A percentile compares a stretch with the other conserved stretches of the same genome.
These are phyloP conservation scores for Casuarina cunninghamiana DNA, from an alignment of 306 rosid species.

Conservation along the genomic window DNA sequence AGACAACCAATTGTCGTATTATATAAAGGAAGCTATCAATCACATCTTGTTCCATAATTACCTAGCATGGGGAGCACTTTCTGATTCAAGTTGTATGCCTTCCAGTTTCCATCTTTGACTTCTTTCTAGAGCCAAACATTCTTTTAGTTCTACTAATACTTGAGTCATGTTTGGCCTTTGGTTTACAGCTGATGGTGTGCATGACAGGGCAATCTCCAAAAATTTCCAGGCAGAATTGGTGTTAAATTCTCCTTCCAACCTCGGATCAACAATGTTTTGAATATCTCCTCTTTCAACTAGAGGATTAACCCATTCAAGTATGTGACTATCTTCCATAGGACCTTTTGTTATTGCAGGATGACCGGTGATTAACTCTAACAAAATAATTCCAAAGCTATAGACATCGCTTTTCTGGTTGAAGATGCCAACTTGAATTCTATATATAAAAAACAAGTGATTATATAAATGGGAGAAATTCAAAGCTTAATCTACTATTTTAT, in stretches of 20 bases:
- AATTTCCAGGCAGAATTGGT: constrained; percentile 32
- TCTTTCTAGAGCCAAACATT: constrained; percentile 21
- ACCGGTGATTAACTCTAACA: constrained; percentile 31
- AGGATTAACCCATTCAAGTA: constrained; percentile 19
- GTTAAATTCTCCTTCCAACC: constrained; percentile 23
- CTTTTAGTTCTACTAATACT: constrained; percentile 27
- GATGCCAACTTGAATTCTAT: constrained; percentile 14
- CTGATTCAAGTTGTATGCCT: neutral
- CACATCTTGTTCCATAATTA: neutral
- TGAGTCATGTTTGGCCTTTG: constrained; percentile 36
- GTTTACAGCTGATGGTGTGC: constrained; percentile 13
- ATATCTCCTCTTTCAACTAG: constrained; percentile 20
- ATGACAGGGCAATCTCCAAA: constrained; percentile 33
- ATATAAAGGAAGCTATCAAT: neutral
- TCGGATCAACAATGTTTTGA: constrained; percentile 13
- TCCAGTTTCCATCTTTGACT: neutral
- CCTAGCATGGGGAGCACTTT: neutral
- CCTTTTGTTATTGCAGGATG: constrained; percentile 13
- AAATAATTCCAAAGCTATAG: constrained; percentile 32
- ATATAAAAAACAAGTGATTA: neutral
- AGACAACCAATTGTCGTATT: too few species aligned
- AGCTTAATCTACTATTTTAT: neutral
- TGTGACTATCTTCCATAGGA: neutral
- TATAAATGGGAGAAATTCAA: neutral
- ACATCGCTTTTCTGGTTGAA: constrained; percentile 21